These are phyloP conservation scores for Pisolithus marmoratus DNA, from an alignment of 768 basidiomycete species.

Conservation along the genomic window DNA sequence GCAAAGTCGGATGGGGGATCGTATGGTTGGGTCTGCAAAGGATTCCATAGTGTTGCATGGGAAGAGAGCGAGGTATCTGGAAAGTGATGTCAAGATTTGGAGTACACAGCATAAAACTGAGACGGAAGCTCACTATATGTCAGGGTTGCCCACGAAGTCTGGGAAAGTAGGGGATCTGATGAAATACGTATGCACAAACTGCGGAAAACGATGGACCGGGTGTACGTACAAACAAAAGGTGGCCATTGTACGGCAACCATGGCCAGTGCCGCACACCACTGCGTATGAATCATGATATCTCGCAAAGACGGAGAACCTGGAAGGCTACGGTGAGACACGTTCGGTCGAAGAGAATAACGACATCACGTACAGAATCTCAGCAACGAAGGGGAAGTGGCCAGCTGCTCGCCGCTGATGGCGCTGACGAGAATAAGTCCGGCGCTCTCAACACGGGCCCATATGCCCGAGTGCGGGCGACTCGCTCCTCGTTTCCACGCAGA, in stretches of 20 bases:
- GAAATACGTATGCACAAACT: constrained; percentile 11
- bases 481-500: constrained; percentile 82
- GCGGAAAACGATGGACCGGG: not conserved
- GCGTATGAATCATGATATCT: constrained; percentile 90
- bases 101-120: constrained; percentile 6
- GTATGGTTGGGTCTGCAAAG: constrained; percentile 51
- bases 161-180: constrained; percentile 82
- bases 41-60: constrained; percentile 58
- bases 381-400: constrained; percentile 79
- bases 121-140: constrained; percentile 51
- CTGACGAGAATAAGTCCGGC: constrained; percentile 87
- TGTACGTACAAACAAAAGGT: constrained; percentile 76
- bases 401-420: constrained; percentile 86
- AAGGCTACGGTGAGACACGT: constrained; percentile 7
- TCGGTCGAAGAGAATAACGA: constrained; percentile 8
- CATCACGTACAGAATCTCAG: constrained; percentile 75
- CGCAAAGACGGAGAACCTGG: constrained; percentile 87
- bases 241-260: constrained; percentile 99
- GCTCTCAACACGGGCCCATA: constrained; percentile 73
- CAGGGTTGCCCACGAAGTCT: constrained; percentile 85
- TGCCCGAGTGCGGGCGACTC: constrained; percentile 46
- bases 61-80: constrained; percentile 71
- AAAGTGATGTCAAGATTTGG: constrained; percentile 2
- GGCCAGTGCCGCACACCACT: constrained; percentile 82
- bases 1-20: constrained; percentile 66